Base-by-base conservation (phyloP, 352 stramenopile species). In the Thalassiosira hispida region DNA sequence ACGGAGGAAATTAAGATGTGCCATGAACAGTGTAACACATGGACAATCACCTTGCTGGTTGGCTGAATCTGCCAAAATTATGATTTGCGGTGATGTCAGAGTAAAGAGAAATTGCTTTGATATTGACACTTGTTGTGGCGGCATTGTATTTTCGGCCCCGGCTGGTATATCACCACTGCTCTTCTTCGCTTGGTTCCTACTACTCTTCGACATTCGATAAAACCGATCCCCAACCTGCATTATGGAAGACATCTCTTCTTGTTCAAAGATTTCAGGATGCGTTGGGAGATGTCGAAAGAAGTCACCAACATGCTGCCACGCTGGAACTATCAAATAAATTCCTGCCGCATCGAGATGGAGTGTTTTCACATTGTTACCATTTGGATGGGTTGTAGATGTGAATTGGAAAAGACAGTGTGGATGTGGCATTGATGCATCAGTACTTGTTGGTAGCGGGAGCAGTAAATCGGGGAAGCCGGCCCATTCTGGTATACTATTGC, bases 171-270 rank as follows among this genome's bases (percentile, higher is more conserved):
- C 46, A 63, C 40, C 40, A n/a, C 11, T 18, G 23, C 14, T 25
- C 3, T 55, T 71, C 18, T 53, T 56, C 29, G 44, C 29, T 20
- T 67, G 31, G 31, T n/a, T 42, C 23, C 55, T 18, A 49, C 5
- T 53, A 71, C 42, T 55, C 53, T 74, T 73, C 23, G 59, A 69
- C 47, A 84, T 76, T 51, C 68, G 42, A 67, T 83, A 86, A 57
- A 79, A 86, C 11, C 73, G 55, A 83, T 94, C 86, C 14, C 81
- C 85, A 47, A 94, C 64, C 51, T 92, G 83, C 56, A 94, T 85
- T 20, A 80, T 68, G 22, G 60, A 69, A 65, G 61, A 51, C 47
- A 84, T 76, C 40, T 93, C 77, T 52, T 71, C 42, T 53, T 29
- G 27, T 23, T 35, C 75, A 42, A 90, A 79, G 29, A 91, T 73